Evolutionary conservation across 345 rosid genomes (phyloP), one percentile per base, ranked within the genome.

Genomic region (Viola odorata): DNA sequence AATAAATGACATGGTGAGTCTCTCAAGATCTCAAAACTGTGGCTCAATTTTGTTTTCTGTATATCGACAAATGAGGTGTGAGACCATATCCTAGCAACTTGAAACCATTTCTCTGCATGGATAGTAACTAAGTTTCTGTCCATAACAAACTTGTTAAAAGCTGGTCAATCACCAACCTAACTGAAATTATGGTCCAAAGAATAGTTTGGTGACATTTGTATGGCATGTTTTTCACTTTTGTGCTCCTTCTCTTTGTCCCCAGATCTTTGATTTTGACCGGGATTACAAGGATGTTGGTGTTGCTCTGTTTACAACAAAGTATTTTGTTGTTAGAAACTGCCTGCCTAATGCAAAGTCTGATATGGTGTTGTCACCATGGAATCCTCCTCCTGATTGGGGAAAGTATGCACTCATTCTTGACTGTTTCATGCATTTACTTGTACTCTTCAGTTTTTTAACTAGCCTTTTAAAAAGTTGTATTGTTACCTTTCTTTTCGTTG

Each of bases 341-440:
- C 76, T 88, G 58, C 81, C 67, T 45, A 78, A 85, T 77, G 95
- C 82, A 67, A 90, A 94, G 77, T 86, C 95, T 59, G 95, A 82
- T 74, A 94, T 77, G 89, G 90, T 94, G 69, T 71, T 94, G 71
- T 86, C 99, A 23, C 86, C 99, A 12, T 94, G 97, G 99, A 88
- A 94, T 81, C 85, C 99, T 77, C 97, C 97, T 11, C 75, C 85
- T 56, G 99, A 90, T 75, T 90, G 97, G 99, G 99, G 95, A 79
- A 94, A 88, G 99, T 94, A 90, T 52, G 76, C 37, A 6, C 57
- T 62, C 73, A 41, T 57, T 16, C 54, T 62, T 12, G 2, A 13
- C 41, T 58, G 23, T 61, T 49, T 70, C 54, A 23, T 60, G 14
- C 56, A 58, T 47, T 58, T 62, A 38, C 10, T 61, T 41, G 39